A percentile compares a stretch with the other conserved stretches of the same genome.
phyloP scores from a whole-genome alignment of 176 grass and related monocot genomes.

The Poa pratensis region DNA sequence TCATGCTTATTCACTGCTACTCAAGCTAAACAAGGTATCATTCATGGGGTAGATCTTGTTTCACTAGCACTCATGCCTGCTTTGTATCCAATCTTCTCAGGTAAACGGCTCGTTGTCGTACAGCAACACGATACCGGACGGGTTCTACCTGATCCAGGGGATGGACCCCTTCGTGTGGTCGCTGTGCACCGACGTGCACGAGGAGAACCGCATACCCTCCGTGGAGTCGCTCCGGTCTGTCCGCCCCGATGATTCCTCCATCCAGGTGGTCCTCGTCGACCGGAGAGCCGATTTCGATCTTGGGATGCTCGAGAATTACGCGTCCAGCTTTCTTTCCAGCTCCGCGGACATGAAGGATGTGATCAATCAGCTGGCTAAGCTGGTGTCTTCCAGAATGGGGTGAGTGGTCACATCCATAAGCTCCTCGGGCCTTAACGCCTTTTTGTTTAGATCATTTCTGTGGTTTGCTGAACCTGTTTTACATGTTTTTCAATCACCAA shows the following conservation, averaged over 20 bases:
- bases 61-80: not conserved
- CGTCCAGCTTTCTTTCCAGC: conserved; percentile 60
- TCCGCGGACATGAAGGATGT: conserved; percentile 65
- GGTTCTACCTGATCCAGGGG: conserved; percentile 93
- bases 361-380: conserved; percentile 79
- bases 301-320: conserved; percentile 61
- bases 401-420: conserved; percentile 37
- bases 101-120: conserved; percentile 90
- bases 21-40: not conserved
- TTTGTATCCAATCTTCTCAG: conserved; percentile 39
- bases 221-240: conserved; percentile 72
- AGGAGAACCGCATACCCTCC: conserved; percentile 78
- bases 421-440: not conserved
- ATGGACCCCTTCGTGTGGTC: conserved; percentile 98
- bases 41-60: not conserved
- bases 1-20: not conserved
- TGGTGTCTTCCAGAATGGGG: conserved; percentile 88
- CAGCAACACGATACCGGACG: conserved; percentile 78
- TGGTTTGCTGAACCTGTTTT: not conserved
- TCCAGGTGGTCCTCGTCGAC: conserved; percentile 79
- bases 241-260: conserved; percentile 61
- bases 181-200: conserved; percentile 78
- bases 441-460: conserved; percentile 9
- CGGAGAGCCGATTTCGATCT: conserved; percentile 71
- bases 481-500: conserved; percentile 24